Evolutionary conservation across 331 rosid species (phyloP), one percentile per base, ranked within the genome.

Genomic region (Quercus lobata): DNA sequence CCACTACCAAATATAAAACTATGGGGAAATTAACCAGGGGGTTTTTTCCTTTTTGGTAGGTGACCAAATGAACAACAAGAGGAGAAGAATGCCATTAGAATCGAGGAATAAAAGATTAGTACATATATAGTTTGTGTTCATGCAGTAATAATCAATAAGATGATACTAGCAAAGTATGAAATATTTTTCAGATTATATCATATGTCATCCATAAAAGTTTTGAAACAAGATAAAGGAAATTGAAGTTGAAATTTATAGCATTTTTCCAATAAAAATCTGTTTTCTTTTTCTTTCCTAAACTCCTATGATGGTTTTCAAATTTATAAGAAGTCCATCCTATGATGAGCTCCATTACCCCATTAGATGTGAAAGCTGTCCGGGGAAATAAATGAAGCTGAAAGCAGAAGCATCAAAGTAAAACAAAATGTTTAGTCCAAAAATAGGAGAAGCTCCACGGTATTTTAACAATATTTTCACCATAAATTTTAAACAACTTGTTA

Each of bases 1-100:
- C 34, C 71, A 69, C 49, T 70, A 41, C 22, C 27, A 4, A 12
- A 76, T 74, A 72, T 74, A 81, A 87, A 83, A 73, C 56, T 10
- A 24, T 52, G 80, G 81, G 75, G 85, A 79, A 80, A 84, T 58
- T 79, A 69, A 79, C 52, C 66, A 60, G 61, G 56, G 72, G 68
- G 46, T 41, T 75, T 35, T 0, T 37, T 37, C 76, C 81, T 52
- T 83, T 75, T 85, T 80, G 97, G 93, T 89, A 89, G 97, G 92
- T 93, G 84, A 88, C 91, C 97, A 89, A 89, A 87, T 87, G 89
- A 84, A 90, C 84, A 80, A 78, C 84, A 79, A 82, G 12, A 85
- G 76, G 73, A 77, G 81, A 74, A 77, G 75, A 46, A 49, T 22
- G 57, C 58, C 5, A 49, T 3, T 60, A 71, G 21, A 24, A 27